Evolutionary conservation across 345 rosid genomes (phyloP).

Genomic region (Crucihimalaya himalaica): DNA sequence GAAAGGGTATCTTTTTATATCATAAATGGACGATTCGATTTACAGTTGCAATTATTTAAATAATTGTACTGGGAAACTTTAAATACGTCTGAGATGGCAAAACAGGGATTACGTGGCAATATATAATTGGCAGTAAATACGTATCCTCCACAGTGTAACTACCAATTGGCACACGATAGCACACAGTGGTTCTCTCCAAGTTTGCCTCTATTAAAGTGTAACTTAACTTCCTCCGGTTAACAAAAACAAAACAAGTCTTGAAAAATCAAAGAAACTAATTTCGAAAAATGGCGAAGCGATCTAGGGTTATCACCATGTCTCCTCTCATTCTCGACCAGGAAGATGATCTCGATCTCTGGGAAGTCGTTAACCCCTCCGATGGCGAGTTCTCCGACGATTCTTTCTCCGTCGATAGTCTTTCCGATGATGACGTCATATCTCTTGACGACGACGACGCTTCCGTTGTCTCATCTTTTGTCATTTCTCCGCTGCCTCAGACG

Average conservation of each 20-base stretch:
- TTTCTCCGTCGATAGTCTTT: slow-evolving; percentile 41
- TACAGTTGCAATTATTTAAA: not conserved
- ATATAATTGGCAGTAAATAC: slow-evolving; percentile 16
- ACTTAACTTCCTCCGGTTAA: slow-evolving; percentile 24
- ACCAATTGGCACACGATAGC: slow-evolving; percentile 22
- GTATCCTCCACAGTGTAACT: slow-evolving; percentile 21
- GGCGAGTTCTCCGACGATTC: slow-evolving; percentile 45
- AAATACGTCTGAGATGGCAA: slow-evolving; percentile 13
- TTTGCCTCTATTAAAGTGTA: slow-evolving; percentile 16
- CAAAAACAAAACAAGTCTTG: slow-evolving; percentile 19
- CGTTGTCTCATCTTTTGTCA: not conserved
- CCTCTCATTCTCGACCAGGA: slow-evolving; percentile 28
- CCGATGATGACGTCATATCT: slow-evolving; percentile 41
- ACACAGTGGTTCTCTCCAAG: slow-evolving; percentile 16
- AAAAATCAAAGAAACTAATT: not conserved
- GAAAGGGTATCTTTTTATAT: slow-evolving; percentile 3
- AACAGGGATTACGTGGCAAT: slow-evolving; percentile 10
- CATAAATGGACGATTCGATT: slow-evolving; percentile 9
- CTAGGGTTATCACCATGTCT: slow-evolving; percentile 38
- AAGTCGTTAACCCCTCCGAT: slow-evolving; percentile 46
- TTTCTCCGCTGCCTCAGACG: slow-evolving; percentile 6
- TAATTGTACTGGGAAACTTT: not conserved
- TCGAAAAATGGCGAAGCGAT: slow-evolving; percentile 26
- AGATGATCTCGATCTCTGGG: slow-evolving; percentile 43
- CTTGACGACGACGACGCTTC: slow-evolving; percentile 20